Evolutionary conservation across 2,329 filamentous ascomycete genomes (phyloP).

Genomic region (Trichoderma simmonsii): DNA sequence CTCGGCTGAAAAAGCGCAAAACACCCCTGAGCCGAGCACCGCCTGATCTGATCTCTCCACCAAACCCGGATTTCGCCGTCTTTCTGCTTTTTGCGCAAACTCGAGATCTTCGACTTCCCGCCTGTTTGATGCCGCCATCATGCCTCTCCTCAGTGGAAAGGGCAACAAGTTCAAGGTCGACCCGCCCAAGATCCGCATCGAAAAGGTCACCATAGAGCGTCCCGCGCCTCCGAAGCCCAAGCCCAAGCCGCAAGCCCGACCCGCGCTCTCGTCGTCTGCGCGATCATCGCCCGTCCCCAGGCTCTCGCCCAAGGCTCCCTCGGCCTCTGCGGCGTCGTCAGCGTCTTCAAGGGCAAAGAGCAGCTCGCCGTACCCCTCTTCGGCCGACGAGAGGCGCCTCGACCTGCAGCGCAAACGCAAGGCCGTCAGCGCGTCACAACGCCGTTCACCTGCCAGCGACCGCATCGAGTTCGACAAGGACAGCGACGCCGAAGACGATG

Average conservation of each 20-base stretch:
- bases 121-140: conserved; percentile 22
- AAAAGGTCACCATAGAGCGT: conserved; percentile 48
- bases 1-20: conserved; percentile 8
- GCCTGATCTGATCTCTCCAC: conserved; percentile 10
- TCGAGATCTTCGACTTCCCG: neutral
- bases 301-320: conserved; percentile 39
- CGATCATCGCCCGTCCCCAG: conserved; percentile 36
- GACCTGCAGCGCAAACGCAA: conserved; percentile 54
- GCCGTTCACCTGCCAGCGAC: conserved; percentile 47
- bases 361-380: conserved; percentile 42
- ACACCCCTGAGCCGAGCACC: conserved; percentile 9
- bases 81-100: neutral
- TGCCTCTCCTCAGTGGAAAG: conserved; percentile 43
- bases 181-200: conserved; percentile 49
- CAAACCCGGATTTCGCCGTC: neutral
- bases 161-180: conserved; percentile 51
- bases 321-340: neutral
- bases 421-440: conserved; percentile 32
- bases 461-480: conserved; percentile 50
- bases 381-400: conserved; percentile 36
- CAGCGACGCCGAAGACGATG: conserved; percentile 51
- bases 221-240: conserved; percentile 37
- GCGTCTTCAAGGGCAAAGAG: conserved; percentile 38
- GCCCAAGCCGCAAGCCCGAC: conserved; percentile 31
- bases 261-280: conserved; percentile 27